Percentiles rank a stretch among this genome's conserved stretches.
These are phyloP conservation scores for Hypoxylon fragiforme DNA, from an alignment of 495 filamentous ascomycete species.

Conservation along the genomic window DNA sequence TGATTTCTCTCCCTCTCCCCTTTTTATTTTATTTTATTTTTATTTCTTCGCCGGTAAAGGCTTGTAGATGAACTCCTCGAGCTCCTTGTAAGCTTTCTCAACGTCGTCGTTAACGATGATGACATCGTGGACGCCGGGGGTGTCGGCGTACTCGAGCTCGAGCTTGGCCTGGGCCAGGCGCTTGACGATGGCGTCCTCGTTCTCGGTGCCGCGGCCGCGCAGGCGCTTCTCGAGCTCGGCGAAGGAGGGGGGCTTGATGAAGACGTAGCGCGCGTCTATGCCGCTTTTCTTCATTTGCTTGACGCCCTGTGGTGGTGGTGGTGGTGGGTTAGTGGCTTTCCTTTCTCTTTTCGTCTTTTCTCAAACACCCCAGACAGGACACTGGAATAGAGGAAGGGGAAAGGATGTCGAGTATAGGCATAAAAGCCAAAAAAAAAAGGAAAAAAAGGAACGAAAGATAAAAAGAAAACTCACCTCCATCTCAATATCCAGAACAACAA, in stretches of 20 bases:
- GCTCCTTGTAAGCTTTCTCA: conserved; percentile 77
- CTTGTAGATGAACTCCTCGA: conserved; percentile 66
- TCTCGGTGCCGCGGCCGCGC: conserved; percentile 81
- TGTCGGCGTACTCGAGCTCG: conserved; percentile 80
- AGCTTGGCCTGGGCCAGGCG: conserved; percentile 75
- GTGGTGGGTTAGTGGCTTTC: conserved; percentile 8
- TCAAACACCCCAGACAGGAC: neutral
- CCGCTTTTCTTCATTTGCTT: conserved; percentile 86
- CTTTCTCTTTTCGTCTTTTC: neutral
- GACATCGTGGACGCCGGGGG: conserved; percentile 76
- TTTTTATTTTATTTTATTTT: no score
- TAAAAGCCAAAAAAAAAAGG: no score
- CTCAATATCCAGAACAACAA: conserved; percentile 85
- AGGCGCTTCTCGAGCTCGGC: conserved; percentile 75
- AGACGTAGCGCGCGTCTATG: conserved; percentile 80
- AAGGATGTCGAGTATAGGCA: no score
- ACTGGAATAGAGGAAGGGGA: neutral
- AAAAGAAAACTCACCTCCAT: conserved; percentile 65
- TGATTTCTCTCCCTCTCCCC: no score
- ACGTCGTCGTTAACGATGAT: conserved; percentile 89
- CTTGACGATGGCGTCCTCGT: conserved; percentile 73
- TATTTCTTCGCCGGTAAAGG: no score
- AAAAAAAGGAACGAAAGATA: no score
- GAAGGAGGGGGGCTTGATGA: conserved; percentile 78
- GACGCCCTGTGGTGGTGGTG: conserved; percentile 61